Percentiles rank a stretch among this genome's conserved stretches.
phyloP scores from a whole-genome alignment of 116 monocot genomes.

The Papilionanthe hybrid region DNA sequence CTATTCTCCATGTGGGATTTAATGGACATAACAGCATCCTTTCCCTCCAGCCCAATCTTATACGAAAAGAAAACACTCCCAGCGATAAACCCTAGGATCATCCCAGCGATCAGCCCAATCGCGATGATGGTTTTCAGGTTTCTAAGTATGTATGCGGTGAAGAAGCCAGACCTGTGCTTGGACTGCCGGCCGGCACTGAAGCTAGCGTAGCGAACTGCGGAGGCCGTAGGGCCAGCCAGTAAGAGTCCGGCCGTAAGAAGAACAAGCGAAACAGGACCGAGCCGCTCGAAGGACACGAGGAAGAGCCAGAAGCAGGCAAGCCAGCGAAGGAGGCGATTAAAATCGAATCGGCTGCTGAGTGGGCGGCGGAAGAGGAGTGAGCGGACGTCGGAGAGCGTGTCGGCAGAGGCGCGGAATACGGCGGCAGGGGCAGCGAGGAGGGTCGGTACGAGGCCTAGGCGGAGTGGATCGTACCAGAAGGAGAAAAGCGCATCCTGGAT shows the following conservation, averaged over 20 bases:
- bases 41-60: slow-evolving; percentile 43
- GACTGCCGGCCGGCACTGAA: neutral
- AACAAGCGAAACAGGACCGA: slow-evolving; percentile 22
- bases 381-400: slow-evolving; percentile 30
- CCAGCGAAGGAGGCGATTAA: slow-evolving; percentile 38
- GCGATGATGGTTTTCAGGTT: slow-evolving; percentile 35
- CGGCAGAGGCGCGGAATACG: slow-evolving; percentile 27
- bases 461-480: slow-evolving; percentile 36
- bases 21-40: slow-evolving; percentile 37
- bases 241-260: slow-evolving; percentile 18
- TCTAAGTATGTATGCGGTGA: slow-evolving; percentile 13
- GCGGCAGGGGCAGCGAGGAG: slow-evolving; percentile 33
- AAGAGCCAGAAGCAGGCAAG: slow-evolving; percentile 33
- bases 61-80: slow-evolving; percentile 44
- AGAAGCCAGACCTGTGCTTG: slow-evolving; percentile 6
- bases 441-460: slow-evolving; percentile 29
- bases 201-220: slow-evolving; percentile 18
- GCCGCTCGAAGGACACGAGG: slow-evolving; percentile 21
- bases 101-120: slow-evolving; percentile 26
- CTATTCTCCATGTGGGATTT: slow-evolving; percentile 40
- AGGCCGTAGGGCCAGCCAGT: slow-evolving; percentile 30
- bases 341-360: slow-evolving; percentile 3
- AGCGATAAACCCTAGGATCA: slow-evolving; percentile 24
- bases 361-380: slow-evolving; percentile 23
- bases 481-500: slow-evolving; percentile 22